Base-by-base conservation (phyloP, 306 rosid species). In the Quercus alba region DNA sequence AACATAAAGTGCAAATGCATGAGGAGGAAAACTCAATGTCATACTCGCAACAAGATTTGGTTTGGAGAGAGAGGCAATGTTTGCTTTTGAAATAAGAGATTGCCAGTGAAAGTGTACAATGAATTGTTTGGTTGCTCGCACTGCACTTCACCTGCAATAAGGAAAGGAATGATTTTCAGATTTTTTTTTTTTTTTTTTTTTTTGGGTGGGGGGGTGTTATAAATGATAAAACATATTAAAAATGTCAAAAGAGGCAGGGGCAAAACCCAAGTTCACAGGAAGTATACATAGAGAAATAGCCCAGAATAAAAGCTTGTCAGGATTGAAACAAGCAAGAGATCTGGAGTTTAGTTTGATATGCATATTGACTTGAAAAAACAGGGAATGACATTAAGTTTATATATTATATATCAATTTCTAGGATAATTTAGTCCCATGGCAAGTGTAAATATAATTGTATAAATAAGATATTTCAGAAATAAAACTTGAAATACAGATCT, bases 41-140 rank as follows among this genome's bases (percentile, higher is more conserved):
- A 81, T 91, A 94, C 97, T 82, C 97, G 93, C 81, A 94, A 81
- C 74, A 93, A 76, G 83, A 90, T 63, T 83, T 94, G 97, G 86
- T 90, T 94, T 77, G 97, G 99, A 83, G 84, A 83, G 78, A 95
- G 85, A 78, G 97, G 94, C 71, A 91, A 78, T 14, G 97, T 94
- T 85, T 94, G 99, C 78, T 93, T 85, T 81, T 93, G 88, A 85
- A 81, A 52, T 56, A 94, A 80, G 88, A 87, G 93, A 81, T 94
- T 94, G 80, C 97, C 97, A 2, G 97, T 91, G 84, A 93, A 94
- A 84, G 97, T 94, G 87, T 94, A 93, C 74, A 94, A 76, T 23
- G 99, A 94, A 90, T 93, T 94, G 88, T 94, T 94, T 61, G 99
- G 97, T 68, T 94, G 99, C 81, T 94, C 97, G 64, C 99, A 91